Conservation (phyloP, 495 filamentous ascomycete species). For the Peziza echinospora region DNA sequence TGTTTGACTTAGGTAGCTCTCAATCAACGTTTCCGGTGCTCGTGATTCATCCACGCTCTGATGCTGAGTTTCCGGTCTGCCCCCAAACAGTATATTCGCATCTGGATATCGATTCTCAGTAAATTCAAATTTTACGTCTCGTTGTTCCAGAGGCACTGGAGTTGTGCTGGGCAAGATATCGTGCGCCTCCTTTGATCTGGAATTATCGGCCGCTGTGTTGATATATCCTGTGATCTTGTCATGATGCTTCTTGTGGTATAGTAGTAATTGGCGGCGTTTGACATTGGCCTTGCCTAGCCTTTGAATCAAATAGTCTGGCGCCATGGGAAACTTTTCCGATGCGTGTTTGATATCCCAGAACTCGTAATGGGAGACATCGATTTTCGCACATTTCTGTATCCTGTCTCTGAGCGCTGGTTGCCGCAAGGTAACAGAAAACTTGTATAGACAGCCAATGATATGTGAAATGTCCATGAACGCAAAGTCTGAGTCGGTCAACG, state of each 20-base stretch:
- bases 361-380: slow-evolving; percentile 21
- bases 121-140: no score
- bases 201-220: no score
- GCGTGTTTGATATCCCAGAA: slow-evolving; percentile 19
- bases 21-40: no score
- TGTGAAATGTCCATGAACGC: slow-evolving; percentile 3
- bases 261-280: slow-evolving; percentile 13
- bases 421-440: slow-evolving; percentile 7
- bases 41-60: no score
- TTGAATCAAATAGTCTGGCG: slow-evolving; percentile 9
- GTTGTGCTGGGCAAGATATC: no score
- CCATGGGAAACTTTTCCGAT: slow-evolving; percentile 15
- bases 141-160: no score
- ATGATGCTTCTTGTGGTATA: slow-evolving; percentile 9
- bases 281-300: slow-evolving; percentile 22
- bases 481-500: not conserved
- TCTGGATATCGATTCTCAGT: no score
- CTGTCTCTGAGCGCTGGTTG: slow-evolving; percentile 20
- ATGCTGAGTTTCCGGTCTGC: no score
- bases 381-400: slow-evolving; percentile 10
- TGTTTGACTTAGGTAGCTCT: no score
- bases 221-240: slow-evolving; percentile 4
- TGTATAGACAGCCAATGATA: slow-evolving; percentile 12
- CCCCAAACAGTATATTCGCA: no score
- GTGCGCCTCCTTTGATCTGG: no score